phyloP scores from a whole-genome alignment of 1,284 basidiomycete species.

The Microbotryum violaceum region DNA sequence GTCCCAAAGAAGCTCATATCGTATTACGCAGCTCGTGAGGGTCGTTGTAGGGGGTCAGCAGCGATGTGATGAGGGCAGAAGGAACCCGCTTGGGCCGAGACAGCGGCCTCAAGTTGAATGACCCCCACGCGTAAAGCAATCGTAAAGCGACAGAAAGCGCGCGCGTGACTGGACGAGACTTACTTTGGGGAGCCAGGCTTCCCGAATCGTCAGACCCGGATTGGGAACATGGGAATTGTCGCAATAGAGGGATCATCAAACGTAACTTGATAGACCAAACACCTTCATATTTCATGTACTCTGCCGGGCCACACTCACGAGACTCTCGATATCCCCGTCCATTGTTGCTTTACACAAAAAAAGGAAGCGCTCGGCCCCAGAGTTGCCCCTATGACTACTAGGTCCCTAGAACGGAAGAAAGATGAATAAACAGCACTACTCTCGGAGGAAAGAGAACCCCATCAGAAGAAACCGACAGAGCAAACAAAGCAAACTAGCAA shows the following conservation, averaged over 20 bases:
- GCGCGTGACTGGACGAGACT: neutral
- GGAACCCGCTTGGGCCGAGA: neutral
- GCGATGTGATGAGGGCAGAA: neutral
- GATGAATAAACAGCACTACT: neutral
- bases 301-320: too few species aligned
- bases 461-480: neutral
- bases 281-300: too few species aligned
- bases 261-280: too few species aligned
- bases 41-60: too few species aligned
- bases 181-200: neutral
- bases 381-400: too few species aligned
- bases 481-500: neutral
- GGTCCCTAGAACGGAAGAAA: too few species aligned
- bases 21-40: neutral
- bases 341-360: too few species aligned
- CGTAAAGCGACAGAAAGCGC: too few species aligned
- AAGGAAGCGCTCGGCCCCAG: too few species aligned
- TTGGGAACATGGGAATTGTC: too few species aligned
- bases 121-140: too few species aligned
- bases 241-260: neutral
- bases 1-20: constrained; percentile 26
- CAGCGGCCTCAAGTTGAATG: neutral
- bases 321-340: too few species aligned
- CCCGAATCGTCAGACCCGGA: neutral
- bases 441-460: neutral